A percentile compares a stretch with the other conserved stretches of the same genome.
Conservation (phyloP, 2,329 filamentous ascomycete genomes). For the Aureobasidium mangrovei region DNA sequence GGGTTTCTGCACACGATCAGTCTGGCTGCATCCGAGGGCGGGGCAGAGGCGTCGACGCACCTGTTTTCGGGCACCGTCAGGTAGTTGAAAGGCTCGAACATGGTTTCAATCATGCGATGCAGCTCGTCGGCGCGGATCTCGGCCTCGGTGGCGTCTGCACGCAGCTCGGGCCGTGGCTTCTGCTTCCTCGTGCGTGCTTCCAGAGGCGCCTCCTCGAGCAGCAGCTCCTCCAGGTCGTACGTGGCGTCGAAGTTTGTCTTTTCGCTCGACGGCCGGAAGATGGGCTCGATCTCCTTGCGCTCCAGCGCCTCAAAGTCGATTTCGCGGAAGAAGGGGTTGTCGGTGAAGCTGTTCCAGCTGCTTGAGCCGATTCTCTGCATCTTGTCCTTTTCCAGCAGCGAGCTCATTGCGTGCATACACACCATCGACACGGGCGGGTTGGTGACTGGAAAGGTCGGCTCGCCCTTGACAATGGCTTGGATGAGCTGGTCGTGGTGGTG, state of each 20-base stretch:
- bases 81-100: conserved; percentile 95
- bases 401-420: conserved; percentile 81
- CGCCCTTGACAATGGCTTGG: conserved; percentile 69
- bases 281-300: conserved; percentile 76
- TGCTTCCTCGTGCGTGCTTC: conserved; percentile 88
- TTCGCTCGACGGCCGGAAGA: conserved; percentile 88
- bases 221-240: conserved; percentile 87
- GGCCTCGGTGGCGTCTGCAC: conserved; percentile 88
- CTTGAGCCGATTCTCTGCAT: conserved; percentile 74
- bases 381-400: conserved; percentile 71
- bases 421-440: conserved; percentile 80
- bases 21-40: neutral
- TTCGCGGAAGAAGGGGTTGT: conserved; percentile 79
- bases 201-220: conserved; percentile 88
- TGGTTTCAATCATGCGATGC: conserved; percentile 85
- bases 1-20: conserved; percentile 14
- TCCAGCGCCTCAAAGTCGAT: conserved; percentile 81
- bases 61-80: conserved; percentile 72
- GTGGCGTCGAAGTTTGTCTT: conserved; percentile 99
- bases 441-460: conserved; percentile 84
- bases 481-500: conserved; percentile 74
- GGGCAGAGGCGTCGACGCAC: conserved; percentile 5
- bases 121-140: conserved; percentile 92
- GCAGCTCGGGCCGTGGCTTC: conserved; percentile 83
- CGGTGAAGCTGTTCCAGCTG: conserved; percentile 72